A percentile compares a stretch with the other conserved stretches of the same genome.
Conservation (phyloP, 805 yeast genomes). For the Candida ipomoeae region DNA sequence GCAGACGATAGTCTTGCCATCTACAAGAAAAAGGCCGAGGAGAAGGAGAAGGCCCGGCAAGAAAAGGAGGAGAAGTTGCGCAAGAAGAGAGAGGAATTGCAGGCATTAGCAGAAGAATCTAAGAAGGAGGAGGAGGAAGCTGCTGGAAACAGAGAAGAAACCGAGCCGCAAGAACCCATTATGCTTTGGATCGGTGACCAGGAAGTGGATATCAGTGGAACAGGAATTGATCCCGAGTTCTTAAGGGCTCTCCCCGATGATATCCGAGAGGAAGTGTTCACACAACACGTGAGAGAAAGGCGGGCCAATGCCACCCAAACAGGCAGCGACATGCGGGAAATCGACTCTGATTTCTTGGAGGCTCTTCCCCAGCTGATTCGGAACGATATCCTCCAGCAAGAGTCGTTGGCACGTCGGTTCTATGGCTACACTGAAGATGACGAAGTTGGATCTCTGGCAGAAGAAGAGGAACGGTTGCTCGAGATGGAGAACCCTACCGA, state of each 20-base stretch:
- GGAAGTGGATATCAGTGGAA: slow-evolving; percentile 79
- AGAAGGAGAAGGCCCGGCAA: slow-evolving; percentile 22
- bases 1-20: slow-evolving; percentile 46
- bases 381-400: slow-evolving; percentile 58
- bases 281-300: slow-evolving; percentile 77
- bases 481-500: neutral
- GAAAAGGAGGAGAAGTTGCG: slow-evolving; percentile 28
- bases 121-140: slow-evolving; percentile 17
- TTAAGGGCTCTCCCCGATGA: slow-evolving; percentile 87
- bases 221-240: slow-evolving; percentile 90
- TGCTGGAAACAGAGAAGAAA: neutral
- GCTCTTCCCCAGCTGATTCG: slow-evolving; percentile 72
- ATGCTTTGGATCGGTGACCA: slow-evolving; percentile 71
- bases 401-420: slow-evolving; percentile 42
- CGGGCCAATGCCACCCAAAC: slow-evolving; percentile 51
- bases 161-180: slow-evolving; percentile 42
- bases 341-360: slow-evolving; percentile 74
- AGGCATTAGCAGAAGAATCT: slow-evolving; percentile 26
- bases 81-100: slow-evolving; percentile 29
- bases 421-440: slow-evolving; percentile 21
- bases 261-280: slow-evolving; percentile 86
- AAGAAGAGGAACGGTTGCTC: slow-evolving; percentile 18
- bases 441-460: slow-evolving; percentile 20
- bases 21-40: slow-evolving; percentile 26
- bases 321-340: slow-evolving; percentile 51